Evolutionary conservation across 1,284 basidiomycete species (phyloP).

Genomic region (Tausonia pullulans): DNA sequence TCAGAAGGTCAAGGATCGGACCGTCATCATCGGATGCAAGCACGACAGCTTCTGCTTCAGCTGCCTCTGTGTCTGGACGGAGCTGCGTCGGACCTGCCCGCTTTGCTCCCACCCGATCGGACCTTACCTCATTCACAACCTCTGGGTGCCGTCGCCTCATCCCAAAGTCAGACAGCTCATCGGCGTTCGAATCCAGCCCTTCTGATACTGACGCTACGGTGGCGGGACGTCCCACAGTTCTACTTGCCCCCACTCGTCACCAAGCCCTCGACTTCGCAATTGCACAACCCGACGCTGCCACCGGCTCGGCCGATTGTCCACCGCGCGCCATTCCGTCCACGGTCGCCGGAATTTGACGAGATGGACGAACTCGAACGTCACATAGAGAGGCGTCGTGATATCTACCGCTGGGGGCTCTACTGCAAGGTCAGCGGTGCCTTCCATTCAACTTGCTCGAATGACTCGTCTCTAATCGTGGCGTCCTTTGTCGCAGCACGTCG

Average conservation of each 20-base stretch:
- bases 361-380: constrained; percentile 55
- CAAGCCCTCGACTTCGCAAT: constrained; percentile 38
- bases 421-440: constrained; percentile 51
- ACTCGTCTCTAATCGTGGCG: constrained; percentile 1
- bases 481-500: constrained; percentile 53
- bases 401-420: constrained; percentile 59
- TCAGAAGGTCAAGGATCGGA: constrained; percentile 59
- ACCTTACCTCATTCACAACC: constrained; percentile 63
- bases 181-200: no score
- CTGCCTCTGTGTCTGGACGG: constrained; percentile 71
- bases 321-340: no score
- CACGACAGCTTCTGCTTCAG: constrained; percentile 75
- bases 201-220: neutral
- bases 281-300: constrained; percentile 11
- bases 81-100: constrained; percentile 51
- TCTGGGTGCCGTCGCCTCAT: constrained; percentile 25
- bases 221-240: constrained; percentile 37
- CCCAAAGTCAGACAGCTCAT: constrained; percentile 25
- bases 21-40: constrained; percentile 64
- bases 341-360: constrained; percentile 30
- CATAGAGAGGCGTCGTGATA: constrained; percentile 45
- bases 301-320: constrained; percentile 2
- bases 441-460: neutral
- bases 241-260: constrained; percentile 56
- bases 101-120: constrained; percentile 65